Conservation (phyloP, 2,329 filamentous ascomycete species). For the Ceratocystis diversiconidia region DNA sequence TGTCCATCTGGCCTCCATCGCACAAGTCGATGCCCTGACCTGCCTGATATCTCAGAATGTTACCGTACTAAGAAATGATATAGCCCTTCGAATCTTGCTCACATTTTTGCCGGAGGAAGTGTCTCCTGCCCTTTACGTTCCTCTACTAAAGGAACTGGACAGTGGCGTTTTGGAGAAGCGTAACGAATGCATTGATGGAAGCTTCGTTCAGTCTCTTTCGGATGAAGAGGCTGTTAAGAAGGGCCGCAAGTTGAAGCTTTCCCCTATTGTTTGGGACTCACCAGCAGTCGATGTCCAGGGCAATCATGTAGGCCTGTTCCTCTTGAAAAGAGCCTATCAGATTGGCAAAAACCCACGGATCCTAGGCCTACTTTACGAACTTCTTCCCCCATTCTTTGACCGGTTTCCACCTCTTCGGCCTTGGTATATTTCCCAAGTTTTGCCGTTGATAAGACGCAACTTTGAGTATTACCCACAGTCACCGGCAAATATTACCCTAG, state of each 20-base stretch:
- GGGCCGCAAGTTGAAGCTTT: slow-evolving; percentile 47
- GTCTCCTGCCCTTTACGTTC: slow-evolving; percentile 47
- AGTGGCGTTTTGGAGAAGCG: slow-evolving; percentile 30
- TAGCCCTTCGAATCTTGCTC: slow-evolving; percentile 58
- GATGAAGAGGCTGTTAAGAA: slow-evolving; percentile 51
- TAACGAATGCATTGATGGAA: slow-evolving; percentile 36
- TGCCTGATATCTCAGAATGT: slow-evolving; percentile 43
- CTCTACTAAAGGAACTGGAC: slow-evolving; percentile 45
- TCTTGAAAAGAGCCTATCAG: slow-evolving; percentile 52
- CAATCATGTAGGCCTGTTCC: slow-evolving; percentile 47
- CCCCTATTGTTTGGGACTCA: slow-evolving; percentile 40
- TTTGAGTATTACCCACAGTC: slow-evolving; percentile 52
- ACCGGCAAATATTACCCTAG: slow-evolving; percentile 38
- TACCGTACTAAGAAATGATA: slow-evolving; percentile 45
- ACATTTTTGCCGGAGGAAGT: slow-evolving; percentile 63
- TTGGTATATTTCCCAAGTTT: slow-evolving; percentile 54
- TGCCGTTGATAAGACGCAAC: slow-evolving; percentile 55
- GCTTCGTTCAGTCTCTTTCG: slow-evolving; percentile 42
- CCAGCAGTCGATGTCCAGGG: slow-evolving; percentile 34
- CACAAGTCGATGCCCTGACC: slow-evolving; percentile 49
- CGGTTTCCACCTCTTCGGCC: slow-evolving; percentile 45
- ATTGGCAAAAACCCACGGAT: slow-evolving; percentile 62
- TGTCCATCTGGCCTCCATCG: slow-evolving; percentile 51
- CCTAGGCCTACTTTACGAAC: slow-evolving; percentile 49
- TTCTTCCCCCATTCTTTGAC: slow-evolving; percentile 54